Percentiles rank a stretch among this genome's conserved stretches.
Conservation (phyloP, 2,329 filamentous ascomycete genomes). For the Cladosporium austrohemisphaericum region DNA sequence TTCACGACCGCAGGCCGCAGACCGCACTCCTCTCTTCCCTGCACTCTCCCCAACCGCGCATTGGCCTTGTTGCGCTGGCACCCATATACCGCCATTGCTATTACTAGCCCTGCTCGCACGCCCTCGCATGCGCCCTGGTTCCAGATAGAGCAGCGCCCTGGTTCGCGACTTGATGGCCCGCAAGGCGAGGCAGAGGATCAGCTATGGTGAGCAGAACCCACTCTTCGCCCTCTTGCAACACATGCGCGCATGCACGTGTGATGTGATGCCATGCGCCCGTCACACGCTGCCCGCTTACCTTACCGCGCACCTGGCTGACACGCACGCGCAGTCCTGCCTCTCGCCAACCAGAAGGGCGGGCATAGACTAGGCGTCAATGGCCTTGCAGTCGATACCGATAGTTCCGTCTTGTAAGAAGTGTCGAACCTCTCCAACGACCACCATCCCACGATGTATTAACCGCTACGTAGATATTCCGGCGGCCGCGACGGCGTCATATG, state of each 20-base stretch:
- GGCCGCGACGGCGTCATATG: conserved; percentile 94
- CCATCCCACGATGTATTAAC: conserved; percentile 19
- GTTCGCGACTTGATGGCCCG: conserved; percentile 40
- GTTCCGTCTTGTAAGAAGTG: conserved; percentile 73
- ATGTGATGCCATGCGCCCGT: conserved; percentile 12
- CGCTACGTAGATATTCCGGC: conserved; percentile 73
- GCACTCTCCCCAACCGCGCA: not conserved
- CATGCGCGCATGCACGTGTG: not conserved
- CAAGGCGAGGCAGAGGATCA: conserved; percentile 52
- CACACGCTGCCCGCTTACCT: conserved; percentile 1
- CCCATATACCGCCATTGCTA: not conserved
- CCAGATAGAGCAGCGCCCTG: not conserved
- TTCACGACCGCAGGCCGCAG: conserved; percentile 6
- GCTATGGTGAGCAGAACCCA: conserved; percentile 43
- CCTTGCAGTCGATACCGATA: conserved; percentile 77
- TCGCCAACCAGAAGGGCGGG: conserved; percentile 68
- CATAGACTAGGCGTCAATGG: conserved; percentile 95
- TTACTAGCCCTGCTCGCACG: not conserved
- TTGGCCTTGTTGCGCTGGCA: conserved; percentile 1
- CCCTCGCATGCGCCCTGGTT: not conserved
- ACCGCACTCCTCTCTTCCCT: not conserved
- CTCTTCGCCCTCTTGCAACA: not conserved
- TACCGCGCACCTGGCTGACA: conserved; percentile 16
- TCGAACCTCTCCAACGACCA: not conserved
- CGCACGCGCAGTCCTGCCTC: conserved; percentile 59